Evolutionary conservation across 805 yeast genomes (phyloP), one percentile per base, ranked within the genome.

Genomic region (Starmerella bombi): DNA sequence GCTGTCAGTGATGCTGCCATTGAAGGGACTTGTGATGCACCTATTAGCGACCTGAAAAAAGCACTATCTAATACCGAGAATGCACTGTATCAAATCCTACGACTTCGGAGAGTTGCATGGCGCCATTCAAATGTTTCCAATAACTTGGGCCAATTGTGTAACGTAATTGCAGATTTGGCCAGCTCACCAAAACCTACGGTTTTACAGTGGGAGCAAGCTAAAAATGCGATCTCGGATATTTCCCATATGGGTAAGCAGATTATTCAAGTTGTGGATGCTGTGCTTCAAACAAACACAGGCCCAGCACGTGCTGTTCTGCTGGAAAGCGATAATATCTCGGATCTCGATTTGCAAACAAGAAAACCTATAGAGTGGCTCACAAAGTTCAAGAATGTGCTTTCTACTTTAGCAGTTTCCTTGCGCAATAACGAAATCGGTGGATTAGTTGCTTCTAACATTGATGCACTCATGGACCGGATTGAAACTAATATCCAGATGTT

Each of bases 51-150:
- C 55, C 70, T 81, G 23, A 80, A 75, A 45, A 77, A 77, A 49
- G 93, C 85, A 29, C 63, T 84, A 51, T 84, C 85, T 7, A 75
- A 76, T 7, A 63, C 75, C 2, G 96, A 88, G 52, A 77, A 83
- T 56, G 56, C 83, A 37, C 57, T 85, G 3, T 71, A 69, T 42
- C 62, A 72, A 2, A 58, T 85, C 46, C 63, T 80, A 15, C 59
- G 36, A 5, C 45, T 53, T 25, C 38, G 63, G 17, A 37, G 35
- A n/a, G n/a, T 28, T 8, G 47, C 35, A 5, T 6, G 6, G 6
- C 33, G 21, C 17, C 22, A 31, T 31, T 31, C 18, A n/a, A 20
- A 31, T 17, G n/a, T n/a, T n/a, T 15, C 21, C 33, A 16, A 15
- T 17, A 20, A 18, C 17, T 17, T 31, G 14, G 5, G 6, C 10